Base-by-base conservation (phyloP, 139 green algal genomes). In the Spirogloea muscicola region DNA sequence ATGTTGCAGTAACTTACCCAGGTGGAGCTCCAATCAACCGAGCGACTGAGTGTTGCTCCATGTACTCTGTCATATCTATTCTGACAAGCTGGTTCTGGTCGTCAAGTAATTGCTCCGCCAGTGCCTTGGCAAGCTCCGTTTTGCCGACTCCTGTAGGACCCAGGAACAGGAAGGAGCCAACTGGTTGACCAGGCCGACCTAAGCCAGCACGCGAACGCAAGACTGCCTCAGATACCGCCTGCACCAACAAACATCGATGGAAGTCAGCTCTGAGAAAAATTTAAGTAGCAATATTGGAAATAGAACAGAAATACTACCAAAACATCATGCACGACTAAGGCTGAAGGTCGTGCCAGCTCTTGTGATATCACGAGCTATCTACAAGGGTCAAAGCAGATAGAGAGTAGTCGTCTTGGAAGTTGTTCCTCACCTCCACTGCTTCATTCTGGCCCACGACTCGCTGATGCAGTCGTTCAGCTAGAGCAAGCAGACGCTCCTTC, bases 31-130 rank as follows among this genome's bases (percentile, higher is more conserved):
- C 90, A 40, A 95, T 91, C 9, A 95, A 79, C 33, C 88, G 79
- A 27, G 74, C 72, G 13, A 95, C 89, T 0, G 70, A 82, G 80
- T 95, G 90, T 72, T 91, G 87, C 85, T 92, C 90, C 52, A 82
- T 81, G 62, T 87, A 90, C 71, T 86, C 81, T 13, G 39, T 79
- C 81, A 91, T 91, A 74, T 92, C 89, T 3, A 92, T 77, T 38
- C 91, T 80, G 46, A 95, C 79, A 71, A 97, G 86, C 55, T 82
- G 57, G 36, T 67, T 65, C 49, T 88, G 76, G 59, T 87, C 76
- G 72, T 96, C 92, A 77, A 97, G 97, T 63, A 97, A 81, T 83
- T 92, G 79, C 36, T 75, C 71, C 5, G 88, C 90, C 39, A 92
- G 83, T 34, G 86, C 88, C 77, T 94, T 94, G 58, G 90, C 86